A percentile compares a stretch with the other conserved stretches of the same genome.
These are phyloP conservation scores for Colletotrichum sp. DNA, from an alignment of 2,329 filamentous ascomycete species.

Conservation along the genomic window DNA sequence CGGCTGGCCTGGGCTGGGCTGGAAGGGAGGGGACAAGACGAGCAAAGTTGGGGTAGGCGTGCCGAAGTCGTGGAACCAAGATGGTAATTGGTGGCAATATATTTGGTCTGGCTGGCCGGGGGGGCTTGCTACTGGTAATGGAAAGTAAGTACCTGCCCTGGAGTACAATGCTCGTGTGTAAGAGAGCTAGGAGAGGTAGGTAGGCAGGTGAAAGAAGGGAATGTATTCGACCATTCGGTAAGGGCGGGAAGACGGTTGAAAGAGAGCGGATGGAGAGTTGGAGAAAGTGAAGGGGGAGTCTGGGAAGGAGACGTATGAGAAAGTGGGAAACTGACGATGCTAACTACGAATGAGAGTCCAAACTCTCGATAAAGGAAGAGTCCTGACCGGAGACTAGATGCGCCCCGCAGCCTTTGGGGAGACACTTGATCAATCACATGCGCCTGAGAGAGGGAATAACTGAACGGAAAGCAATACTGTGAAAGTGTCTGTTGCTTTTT, in stretches of 20 bases:
- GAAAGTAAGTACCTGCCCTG: background rate
- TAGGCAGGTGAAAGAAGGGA: background rate
- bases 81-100: constrained; percentile 18
- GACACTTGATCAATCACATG: constrained; percentile 1
- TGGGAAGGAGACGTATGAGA: background rate
- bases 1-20: background rate
- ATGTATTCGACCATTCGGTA: background rate
- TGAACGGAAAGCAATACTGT: background rate
- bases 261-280: background rate
- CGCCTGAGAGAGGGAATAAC: background rate
- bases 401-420: no score
- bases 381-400: no score
- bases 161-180: background rate
- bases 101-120: background rate
- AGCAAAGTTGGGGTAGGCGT: constrained; percentile 6
- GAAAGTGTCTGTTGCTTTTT: background rate
- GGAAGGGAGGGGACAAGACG: background rate
- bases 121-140: background rate
- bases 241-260: background rate
- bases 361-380: no score
- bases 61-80: background rate
- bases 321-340: background rate
- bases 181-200: background rate
- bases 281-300: background rate
- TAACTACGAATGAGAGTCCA: background rate